phyloP scores from a whole-genome alignment of 1,139 yeast genomes.

The Suhomyces ambrosiae region DNA sequence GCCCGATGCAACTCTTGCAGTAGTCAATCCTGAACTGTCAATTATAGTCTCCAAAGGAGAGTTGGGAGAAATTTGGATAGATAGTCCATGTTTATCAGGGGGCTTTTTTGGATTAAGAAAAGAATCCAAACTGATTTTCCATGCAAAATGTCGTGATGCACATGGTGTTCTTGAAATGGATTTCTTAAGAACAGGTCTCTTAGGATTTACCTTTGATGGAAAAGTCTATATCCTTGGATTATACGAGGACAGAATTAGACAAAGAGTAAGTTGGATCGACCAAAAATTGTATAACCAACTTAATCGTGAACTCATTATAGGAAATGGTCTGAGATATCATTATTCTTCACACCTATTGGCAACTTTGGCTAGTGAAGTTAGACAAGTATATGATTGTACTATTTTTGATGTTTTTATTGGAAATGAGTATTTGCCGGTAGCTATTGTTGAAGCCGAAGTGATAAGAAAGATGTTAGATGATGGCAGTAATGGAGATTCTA shows the following conservation, averaged over 20 bases:
- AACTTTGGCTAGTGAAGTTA: constrained; percentile 79
- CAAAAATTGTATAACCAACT: constrained; percentile 41
- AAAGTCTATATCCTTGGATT: constrained; percentile 85
- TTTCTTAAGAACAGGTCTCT: constrained; percentile 84
- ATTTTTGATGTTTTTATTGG: constrained; percentile 87
- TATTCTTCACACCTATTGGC: constrained; percentile 83
- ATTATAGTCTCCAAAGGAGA: constrained; percentile 67
- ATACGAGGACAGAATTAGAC: constrained; percentile 89
- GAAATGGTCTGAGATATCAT: constrained; percentile 60
- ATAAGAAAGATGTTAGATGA: constrained; percentile 47
- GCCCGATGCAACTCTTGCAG: constrained; percentile 91
- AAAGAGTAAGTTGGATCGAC: constrained; percentile 66
- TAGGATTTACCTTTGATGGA: constrained; percentile 87
- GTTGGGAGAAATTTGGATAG: constrained; percentile 98
- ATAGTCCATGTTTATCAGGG: constrained; percentile 83
- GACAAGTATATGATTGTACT: constrained; percentile 85
- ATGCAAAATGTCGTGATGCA: constrained; percentile 75
- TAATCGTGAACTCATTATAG: constrained; percentile 35
- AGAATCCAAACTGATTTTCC: constrained; percentile 77
- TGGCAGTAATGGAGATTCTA: constrained; percentile 9
- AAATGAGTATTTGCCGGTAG: constrained; percentile 82
- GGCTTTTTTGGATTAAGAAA: constrained; percentile 76
- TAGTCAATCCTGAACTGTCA: constrained; percentile 90
- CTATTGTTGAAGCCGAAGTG: constrained; percentile 82
- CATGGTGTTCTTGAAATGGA: constrained; percentile 71